Conservation (phyloP, 805 yeast genomes). For the Osmozyma mogii region DNA sequence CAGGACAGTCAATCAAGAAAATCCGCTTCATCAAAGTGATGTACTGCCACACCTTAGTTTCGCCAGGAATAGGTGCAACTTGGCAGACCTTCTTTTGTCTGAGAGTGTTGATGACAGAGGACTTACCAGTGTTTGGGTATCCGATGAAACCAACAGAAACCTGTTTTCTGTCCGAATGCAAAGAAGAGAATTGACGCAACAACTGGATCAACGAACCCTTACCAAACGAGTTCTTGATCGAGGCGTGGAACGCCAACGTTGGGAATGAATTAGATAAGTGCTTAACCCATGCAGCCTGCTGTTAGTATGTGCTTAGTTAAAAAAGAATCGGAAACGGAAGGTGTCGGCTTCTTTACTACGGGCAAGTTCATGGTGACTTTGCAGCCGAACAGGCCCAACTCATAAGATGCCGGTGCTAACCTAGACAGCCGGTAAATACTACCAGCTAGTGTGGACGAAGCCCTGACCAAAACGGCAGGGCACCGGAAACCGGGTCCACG, state of each 20-base stretch:
- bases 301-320: conserved; percentile 19
- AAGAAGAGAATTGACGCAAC: conserved; percentile 82
- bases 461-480: conserved; percentile 30
- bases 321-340: conserved; percentile 7
- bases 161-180: conserved; percentile 90
- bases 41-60: conserved; percentile 98
- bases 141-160: conserved; percentile 97
- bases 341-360: conserved; percentile 91
- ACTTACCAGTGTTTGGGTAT: conserved; percentile 97
- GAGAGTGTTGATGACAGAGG: conserved; percentile 88
- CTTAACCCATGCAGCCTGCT: conserved; percentile 97
- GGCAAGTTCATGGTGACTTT: conserved; percentile 36
- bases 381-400: conserved; percentile 58
- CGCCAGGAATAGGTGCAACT: conserved; percentile 99
- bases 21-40: conserved; percentile 94
- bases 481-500: conserved; percentile 39
- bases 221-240: conserved; percentile 95
- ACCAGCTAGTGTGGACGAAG: conserved; percentile 25
- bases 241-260: conserved; percentile 95
- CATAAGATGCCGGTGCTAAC: conserved; percentile 55
- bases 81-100: conserved; percentile 92
- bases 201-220: conserved; percentile 93
- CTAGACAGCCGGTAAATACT: conserved; percentile 39
- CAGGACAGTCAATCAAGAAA: conserved; percentile 95
- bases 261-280: conserved; percentile 87